These are phyloP conservation scores for Paragyromitra xinjiangensis DNA, from an alignment of 495 filamentous ascomycete species.

Conservation along the genomic window DNA sequence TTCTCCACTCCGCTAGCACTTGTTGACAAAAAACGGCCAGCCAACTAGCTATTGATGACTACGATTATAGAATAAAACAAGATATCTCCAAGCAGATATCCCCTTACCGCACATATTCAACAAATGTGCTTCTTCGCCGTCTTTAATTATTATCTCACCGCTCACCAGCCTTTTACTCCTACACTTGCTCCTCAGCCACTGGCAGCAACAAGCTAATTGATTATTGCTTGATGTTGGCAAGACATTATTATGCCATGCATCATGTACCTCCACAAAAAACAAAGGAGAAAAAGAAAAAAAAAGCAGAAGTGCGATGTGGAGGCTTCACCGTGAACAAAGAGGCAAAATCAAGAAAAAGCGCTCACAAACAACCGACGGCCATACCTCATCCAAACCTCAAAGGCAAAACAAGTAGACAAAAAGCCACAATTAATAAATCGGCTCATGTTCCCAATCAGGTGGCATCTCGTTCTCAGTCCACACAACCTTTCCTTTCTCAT, in stretches of 20 bases:
- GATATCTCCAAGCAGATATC: background rate
- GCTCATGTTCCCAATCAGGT: constrained; percentile 81
- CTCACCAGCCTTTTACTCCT: background rate
- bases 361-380: constrained; percentile 4
- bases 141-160: background rate
- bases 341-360: constrained; percentile 10
- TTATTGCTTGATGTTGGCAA: constrained; percentile 27
- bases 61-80: constrained; percentile 34
- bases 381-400: background rate
- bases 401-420: constrained; percentile 7
- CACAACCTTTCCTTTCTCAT: constrained; percentile 78
- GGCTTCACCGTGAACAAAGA: constrained; percentile 2
- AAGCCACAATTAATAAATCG: constrained; percentile 61
- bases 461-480: constrained; percentile 79
- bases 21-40: constrained; percentile 9
- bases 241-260: background rate
- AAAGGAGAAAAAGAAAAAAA: background rate
- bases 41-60: constrained; percentile 27
- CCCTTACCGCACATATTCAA: background rate
- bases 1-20: constrained; percentile 1
- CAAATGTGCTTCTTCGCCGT: background rate
- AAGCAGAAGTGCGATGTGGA: background rate
- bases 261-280: constrained; percentile 13
- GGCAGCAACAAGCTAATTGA: background rate
- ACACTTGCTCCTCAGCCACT: background rate